phyloP scores from a whole-genome alignment of 352 stramenopile genomes.

The Plasmopara viticola region DNA sequence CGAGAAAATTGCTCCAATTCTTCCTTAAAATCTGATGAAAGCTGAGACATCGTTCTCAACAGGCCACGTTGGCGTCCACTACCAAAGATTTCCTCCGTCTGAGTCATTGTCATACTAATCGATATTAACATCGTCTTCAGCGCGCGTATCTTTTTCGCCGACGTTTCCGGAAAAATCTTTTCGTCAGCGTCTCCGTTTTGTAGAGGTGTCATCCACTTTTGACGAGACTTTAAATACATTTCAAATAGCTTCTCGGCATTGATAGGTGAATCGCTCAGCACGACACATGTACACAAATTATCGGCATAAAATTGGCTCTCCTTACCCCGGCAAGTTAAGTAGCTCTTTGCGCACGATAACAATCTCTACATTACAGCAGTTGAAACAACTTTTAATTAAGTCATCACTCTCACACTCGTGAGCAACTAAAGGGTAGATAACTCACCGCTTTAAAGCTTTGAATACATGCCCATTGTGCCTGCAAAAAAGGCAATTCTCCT shows the following conservation, averaged over 20 bases:
- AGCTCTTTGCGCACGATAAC: slow-evolving; percentile 35
- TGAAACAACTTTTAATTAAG: background rate
- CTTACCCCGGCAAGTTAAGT: slow-evolving; percentile 47
- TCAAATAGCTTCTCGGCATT: slow-evolving; percentile 32
- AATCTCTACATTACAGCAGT: slow-evolving; percentile 32
- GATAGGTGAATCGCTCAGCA: slow-evolving; percentile 28
- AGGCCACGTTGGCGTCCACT: slow-evolving; percentile 10
- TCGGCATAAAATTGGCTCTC: slow-evolving; percentile 55
- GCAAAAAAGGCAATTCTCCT: slow-evolving; percentile 62
- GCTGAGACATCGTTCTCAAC: slow-evolving; percentile 22
- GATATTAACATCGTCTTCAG: slow-evolving; percentile 58
- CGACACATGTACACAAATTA: slow-evolving; percentile 46
- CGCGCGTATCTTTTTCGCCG: slow-evolving; percentile 21
- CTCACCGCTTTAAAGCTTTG: slow-evolving; percentile 54
- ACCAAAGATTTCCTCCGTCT: slow-evolving; percentile 57
- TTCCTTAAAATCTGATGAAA: slow-evolving; percentile 21
- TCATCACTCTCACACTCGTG: background rate
- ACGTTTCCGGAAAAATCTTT: slow-evolving; percentile 4
- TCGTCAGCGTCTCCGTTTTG: slow-evolving; percentile 11
- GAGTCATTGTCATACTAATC: slow-evolving; percentile 43
- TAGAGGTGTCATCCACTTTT: slow-evolving; percentile 39
- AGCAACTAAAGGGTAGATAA: background rate
- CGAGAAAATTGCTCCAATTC: slow-evolving; percentile 26
- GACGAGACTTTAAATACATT: slow-evolving; percentile 43
- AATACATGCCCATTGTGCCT: slow-evolving; percentile 57